Evolutionary conservation across 495 filamentous ascomycete species (phyloP).

Genomic region (Elasticomyces elasticus): DNA sequence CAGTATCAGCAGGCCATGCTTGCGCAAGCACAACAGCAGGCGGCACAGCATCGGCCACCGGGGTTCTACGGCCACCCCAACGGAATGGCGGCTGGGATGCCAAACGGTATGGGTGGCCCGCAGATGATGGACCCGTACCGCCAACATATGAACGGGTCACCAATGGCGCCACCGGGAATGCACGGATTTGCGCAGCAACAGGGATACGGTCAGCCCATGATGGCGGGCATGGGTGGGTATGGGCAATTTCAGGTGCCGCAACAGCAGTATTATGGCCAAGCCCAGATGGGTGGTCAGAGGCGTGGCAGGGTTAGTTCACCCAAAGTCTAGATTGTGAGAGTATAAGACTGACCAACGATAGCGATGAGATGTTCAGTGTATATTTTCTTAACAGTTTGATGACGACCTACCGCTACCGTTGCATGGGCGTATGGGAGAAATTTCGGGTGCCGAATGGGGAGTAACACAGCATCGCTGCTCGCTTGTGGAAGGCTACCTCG

Average conservation of each 20-base stretch:
- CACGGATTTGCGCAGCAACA: neutral
- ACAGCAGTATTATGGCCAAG: slow-evolving; percentile 1
- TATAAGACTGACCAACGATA: neutral
- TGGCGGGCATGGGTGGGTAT: neutral
- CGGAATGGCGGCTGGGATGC: slow-evolving; percentile 10
- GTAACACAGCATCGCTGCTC: too few species aligned
- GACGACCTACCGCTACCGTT: neutral
- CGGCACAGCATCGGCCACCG: slow-evolving; percentile 14
- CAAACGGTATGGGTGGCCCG: neutral
- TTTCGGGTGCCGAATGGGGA: too few species aligned
- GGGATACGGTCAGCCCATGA: too few species aligned
- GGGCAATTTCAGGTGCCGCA: slow-evolving; percentile 9
- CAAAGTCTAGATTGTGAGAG: neutral
- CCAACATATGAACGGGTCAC: slow-evolving; percentile 6
- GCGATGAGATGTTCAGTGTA: neutral
- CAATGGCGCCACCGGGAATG: slow-evolving; percentile 21
- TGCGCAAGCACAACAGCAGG: slow-evolving; percentile 32
- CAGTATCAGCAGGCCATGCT: slow-evolving; percentile 53
- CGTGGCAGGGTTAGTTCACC: slow-evolving; percentile 6
- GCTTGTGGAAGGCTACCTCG: too few species aligned
- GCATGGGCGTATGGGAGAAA: too few species aligned
- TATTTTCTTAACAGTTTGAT: neutral
- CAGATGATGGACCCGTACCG: slow-evolving; percentile 14
- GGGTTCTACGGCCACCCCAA: slow-evolving; percentile 19
- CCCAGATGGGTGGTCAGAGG: slow-evolving; percentile 13